These are phyloP conservation scores for Psidium friedrichsthalianum DNA, from an alignment of 345 rosid genomes.

Conservation along the genomic window DNA sequence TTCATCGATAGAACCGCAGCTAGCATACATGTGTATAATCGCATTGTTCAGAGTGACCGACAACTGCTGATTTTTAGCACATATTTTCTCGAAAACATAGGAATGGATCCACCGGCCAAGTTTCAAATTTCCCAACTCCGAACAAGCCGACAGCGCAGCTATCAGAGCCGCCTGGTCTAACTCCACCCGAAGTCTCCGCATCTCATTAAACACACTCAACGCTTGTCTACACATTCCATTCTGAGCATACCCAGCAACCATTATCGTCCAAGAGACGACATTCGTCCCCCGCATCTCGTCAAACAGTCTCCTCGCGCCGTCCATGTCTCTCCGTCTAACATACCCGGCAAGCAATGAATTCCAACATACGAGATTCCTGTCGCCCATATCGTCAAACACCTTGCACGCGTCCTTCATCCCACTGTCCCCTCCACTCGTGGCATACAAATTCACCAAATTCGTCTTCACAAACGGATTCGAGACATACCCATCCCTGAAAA, in stretches of 20 bases:
- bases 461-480: slow-evolving; percentile 28
- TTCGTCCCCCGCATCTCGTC: slow-evolving; percentile 46
- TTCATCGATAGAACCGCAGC: slow-evolving; percentile 39
- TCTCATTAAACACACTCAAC: slow-evolving; percentile 30
- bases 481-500: slow-evolving; percentile 21
- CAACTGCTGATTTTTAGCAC: slow-evolving; percentile 25
- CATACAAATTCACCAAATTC: slow-evolving; percentile 38
- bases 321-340: slow-evolving; percentile 46
- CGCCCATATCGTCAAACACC: slow-evolving; percentile 26
- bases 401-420: slow-evolving; percentile 20
- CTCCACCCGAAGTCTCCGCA: slow-evolving; percentile 41
- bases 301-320: slow-evolving; percentile 32
- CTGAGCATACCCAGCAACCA: slow-evolving; percentile 43
- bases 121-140: slow-evolving; percentile 48
- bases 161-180: slow-evolving; percentile 43
- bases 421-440: neutral
- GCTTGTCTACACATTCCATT: slow-evolving; percentile 41
- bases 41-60: slow-evolving; percentile 45
- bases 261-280: slow-evolving; percentile 41
- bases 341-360: slow-evolving; percentile 51
- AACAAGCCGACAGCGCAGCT: slow-evolving; percentile 51
- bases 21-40: slow-evolving; percentile 49
- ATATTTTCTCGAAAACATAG: slow-evolving; percentile 23
- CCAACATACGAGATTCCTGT: slow-evolving; percentile 41
- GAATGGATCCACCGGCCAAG: slow-evolving; percentile 55